Percentiles rank a stretch among this genome's conserved stretches.
These are phyloP conservation scores for Andrographis paniculata DNA, from an alignment of 305 asterid genomes.

Conservation along the genomic window DNA sequence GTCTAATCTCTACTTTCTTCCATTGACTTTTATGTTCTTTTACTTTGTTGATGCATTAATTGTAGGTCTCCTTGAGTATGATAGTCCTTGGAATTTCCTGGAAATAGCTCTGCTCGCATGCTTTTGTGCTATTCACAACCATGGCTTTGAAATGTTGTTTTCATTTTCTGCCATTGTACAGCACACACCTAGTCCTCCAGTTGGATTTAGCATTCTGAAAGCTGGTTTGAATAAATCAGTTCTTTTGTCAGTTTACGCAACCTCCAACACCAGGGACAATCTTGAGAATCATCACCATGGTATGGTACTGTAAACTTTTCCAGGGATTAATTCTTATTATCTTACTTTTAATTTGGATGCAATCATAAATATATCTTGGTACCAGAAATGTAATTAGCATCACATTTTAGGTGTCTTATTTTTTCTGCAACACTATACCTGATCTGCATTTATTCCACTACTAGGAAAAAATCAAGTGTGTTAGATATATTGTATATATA, in stretches of 20 bases:
- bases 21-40: conserved; percentile 9
- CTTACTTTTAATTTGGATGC: conserved; percentile 11
- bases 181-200: conserved; percentile 79
- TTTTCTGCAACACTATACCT: conserved; percentile 11
- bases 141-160: conserved; percentile 84
- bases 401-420: not conserved
- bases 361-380: not conserved
- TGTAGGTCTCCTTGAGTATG: conserved; percentile 80
- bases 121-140: conserved; percentile 93
- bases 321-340: not conserved
- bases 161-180: conserved; percentile 89
- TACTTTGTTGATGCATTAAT: conserved; percentile 22
- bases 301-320: conserved; percentile 19
- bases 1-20: conserved; percentile 11
- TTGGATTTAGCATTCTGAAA: conserved; percentile 94
- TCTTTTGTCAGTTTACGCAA: conserved; percentile 89
- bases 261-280: conserved; percentile 56
- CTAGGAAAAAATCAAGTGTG: conserved; percentile 5
- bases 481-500: too few relatives aligned
- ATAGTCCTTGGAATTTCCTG: conserved; percentile 74
- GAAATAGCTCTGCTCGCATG: conserved; percentile 89
- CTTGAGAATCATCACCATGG: conserved; percentile 66
- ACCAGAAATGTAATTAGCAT: not conserved
- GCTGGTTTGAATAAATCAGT: conserved; percentile 99
- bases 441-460: conserved; percentile 11